Conservation (phyloP, 805 yeast genomes). For the Candida rishiriensis region DNA sequence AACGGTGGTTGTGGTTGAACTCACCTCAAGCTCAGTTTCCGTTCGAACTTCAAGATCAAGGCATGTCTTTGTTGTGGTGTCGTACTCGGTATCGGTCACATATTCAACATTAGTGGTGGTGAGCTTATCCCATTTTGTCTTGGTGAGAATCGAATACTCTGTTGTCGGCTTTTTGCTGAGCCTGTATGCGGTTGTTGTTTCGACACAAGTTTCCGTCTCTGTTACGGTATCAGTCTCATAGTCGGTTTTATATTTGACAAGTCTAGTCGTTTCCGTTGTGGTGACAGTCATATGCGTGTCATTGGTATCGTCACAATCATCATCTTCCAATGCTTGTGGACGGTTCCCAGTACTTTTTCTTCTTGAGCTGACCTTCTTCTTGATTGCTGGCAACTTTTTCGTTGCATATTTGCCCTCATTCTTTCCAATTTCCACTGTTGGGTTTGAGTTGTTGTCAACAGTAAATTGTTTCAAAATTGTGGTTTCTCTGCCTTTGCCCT, state of each 20-base stretch:
- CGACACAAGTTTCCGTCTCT: slow-evolving; percentile 15
- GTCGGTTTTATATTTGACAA: slow-evolving; percentile 5
- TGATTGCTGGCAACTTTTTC: too few species aligned
- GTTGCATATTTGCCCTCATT: too few species aligned
- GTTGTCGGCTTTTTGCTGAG: slow-evolving; percentile 16
- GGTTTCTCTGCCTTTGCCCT: too few species aligned
- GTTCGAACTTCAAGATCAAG: slow-evolving; percentile 10
- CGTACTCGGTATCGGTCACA: slow-evolving; percentile 15
- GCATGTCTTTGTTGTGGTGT: slow-evolving; percentile 13
- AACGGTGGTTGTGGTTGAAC: slow-evolving; percentile 7
- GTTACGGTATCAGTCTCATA: slow-evolving; percentile 12
- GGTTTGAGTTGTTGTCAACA: too few species aligned
- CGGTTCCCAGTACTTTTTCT: too few species aligned
- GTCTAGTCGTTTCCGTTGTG: slow-evolving; percentile 3
- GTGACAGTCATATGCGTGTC: slow-evolving; percentile 4
- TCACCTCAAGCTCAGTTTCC: slow-evolving; percentile 13
- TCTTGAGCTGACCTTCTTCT: too few species aligned
- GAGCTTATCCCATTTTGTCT: slow-evolving; percentile 14
- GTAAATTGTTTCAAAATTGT: too few species aligned
- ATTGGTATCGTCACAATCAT: slow-evolving; percentile 10
- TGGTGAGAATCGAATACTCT: slow-evolving; percentile 12
- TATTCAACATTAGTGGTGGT: slow-evolving; percentile 9
- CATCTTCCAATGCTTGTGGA: slow-evolving; percentile 1
- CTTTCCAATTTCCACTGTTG: too few species aligned
- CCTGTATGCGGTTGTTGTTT: slow-evolving; percentile 17